Evolutionary conservation across 768 basidiomycete genomes (phyloP).

Genomic region (Mycena polygramma): DNA sequence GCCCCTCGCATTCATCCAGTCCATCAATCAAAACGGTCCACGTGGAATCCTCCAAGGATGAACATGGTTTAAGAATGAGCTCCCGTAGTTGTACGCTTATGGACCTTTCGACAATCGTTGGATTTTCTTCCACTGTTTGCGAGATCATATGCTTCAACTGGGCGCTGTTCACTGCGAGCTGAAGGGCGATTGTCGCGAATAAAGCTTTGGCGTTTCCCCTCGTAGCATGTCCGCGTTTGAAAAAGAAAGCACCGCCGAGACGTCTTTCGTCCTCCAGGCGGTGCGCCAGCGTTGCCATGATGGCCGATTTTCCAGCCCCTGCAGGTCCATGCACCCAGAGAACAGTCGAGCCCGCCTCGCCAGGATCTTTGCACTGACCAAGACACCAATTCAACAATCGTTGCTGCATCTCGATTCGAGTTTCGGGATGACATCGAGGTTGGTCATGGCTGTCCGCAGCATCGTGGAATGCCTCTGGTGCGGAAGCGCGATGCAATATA

Average conservation of each 20-base stretch:
- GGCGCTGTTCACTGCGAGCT: conserved; percentile 11
- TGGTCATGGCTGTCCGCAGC: neutral
- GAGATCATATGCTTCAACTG: conserved; percentile 2
- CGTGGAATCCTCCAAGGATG: neutral
- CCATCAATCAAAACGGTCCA: conserved; percentile 4
- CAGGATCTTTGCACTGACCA: neutral
- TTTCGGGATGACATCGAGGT: conserved; percentile 15
- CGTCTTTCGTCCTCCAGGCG: neutral
- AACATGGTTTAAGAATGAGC: conserved; percentile 6
- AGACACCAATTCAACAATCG: conserved; percentile 7
- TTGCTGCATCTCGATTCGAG: conserved; percentile 13
- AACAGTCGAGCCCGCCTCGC: neutral
- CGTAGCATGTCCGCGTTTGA: conserved; percentile 5
- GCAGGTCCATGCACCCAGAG: neutral
- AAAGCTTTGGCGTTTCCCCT: neutral
- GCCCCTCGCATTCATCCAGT: neutral
- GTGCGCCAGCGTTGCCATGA: conserved; percentile 13
- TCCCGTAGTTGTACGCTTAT: neutral
- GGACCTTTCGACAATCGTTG: conserved; percentile 1
- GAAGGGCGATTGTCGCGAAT: conserved; percentile 10
- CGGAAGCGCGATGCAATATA: conserved; percentile 6
- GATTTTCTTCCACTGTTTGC: conserved; percentile 3
- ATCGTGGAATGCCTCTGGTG: conserved; percentile 7
- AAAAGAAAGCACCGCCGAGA: conserved; percentile 8
- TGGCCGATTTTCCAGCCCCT: conserved; percentile 2